Evolutionary conservation across 176 grass and related monocot genomes (phyloP), one percentile per base, ranked within the genome.

Genomic region (Elaeis guineensis): DNA sequence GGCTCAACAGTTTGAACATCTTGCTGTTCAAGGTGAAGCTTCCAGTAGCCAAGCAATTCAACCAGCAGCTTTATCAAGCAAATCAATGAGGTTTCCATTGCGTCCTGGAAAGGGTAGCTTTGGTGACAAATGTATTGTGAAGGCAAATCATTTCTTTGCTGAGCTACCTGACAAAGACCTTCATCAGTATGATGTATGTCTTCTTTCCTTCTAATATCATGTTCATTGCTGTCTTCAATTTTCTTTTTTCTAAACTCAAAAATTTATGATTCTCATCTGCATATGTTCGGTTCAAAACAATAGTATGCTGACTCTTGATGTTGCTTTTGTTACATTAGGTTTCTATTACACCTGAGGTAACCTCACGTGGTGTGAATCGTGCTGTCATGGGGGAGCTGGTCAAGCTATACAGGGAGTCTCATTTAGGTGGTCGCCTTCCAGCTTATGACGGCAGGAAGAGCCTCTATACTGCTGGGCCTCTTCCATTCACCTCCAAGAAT

Each of bases 111-210:
- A 95, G 67, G 89, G 89, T 62, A 95, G 83, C 19, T 71, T 52
- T 58, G 89, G 89, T 28, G 89, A 95, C 21, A 83, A 76, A 69
- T 95, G 89, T 70, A 79, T 89, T 9, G 89, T 95, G 52, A 95
- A 95, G 81, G 89, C 89, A 16, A 95, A 95, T 19, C 89, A 95
- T 95, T 95, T 95, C 76, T 95, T 89, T 69, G 89, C 89, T 17
- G 89, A 82, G 69, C 79, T 89, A 25, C 89, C 89, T 65, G 85
- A 95, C 77, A 95, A 95, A 73, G 89, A 95, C 62, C 89, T 95
- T 77, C 89, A 95, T 50, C 89, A 95, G 72, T 95, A 95, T 6
- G 85, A 95, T 64, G 89, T 95, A 89, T 81, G 77, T 30, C 67
- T 44, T 44, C 20, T 48, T 72, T 18, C 54, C 20, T 7, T 55